Conservation (phyloP, 805 yeast species). For the Metschnikowia gelsemii region DNA sequence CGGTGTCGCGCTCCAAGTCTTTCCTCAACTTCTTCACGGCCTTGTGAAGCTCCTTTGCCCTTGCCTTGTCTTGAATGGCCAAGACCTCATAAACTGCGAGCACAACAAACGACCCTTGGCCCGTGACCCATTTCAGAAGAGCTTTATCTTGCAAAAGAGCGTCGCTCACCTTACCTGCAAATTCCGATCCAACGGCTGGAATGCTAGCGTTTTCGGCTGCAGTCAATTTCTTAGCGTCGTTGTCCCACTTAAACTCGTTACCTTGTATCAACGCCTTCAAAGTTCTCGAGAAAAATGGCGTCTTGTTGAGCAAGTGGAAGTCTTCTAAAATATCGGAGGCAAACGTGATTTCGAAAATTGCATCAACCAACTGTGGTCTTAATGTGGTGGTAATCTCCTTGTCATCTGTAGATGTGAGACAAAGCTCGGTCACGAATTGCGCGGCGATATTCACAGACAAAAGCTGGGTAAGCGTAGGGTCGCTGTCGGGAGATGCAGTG, state of each 20-base stretch:
- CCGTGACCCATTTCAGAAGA: constrained; percentile 59
- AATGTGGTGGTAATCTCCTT: constrained; percentile 39
- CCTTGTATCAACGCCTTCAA: constrained; percentile 79
- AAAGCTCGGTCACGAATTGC: constrained; percentile 76
- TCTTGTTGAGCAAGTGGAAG: constrained; percentile 62
- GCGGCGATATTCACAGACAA: constrained; percentile 75
- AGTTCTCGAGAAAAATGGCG: constrained; percentile 70
- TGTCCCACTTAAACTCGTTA: constrained; percentile 73
- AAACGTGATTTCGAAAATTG: constrained; percentile 53
- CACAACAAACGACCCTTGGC: constrained; percentile 74
- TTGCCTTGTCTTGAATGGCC: constrained; percentile 36
- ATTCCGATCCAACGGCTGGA: constrained; percentile 54
- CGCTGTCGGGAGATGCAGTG: constrained; percentile 28
- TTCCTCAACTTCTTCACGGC: constrained; percentile 53
- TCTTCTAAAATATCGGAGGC: constrained; percentile 68
- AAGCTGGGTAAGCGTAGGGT: constrained; percentile 47
- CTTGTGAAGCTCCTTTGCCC: constrained; percentile 50
- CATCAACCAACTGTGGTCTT: constrained; percentile 51
- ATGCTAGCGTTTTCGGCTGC: constrained; percentile 30
- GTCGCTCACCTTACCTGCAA: constrained; percentile 54
- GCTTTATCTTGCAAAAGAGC: constrained; percentile 50
- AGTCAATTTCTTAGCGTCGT: constrained; percentile 46
- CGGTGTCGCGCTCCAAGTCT: constrained; percentile 41
- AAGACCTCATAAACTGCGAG: constrained; percentile 76
- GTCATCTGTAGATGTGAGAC: constrained; percentile 53